These are phyloP conservation scores for Chaetomiaceae sp. DNA, from an alignment of 2,329 filamentous ascomycete species.

Conservation along the genomic window DNA sequence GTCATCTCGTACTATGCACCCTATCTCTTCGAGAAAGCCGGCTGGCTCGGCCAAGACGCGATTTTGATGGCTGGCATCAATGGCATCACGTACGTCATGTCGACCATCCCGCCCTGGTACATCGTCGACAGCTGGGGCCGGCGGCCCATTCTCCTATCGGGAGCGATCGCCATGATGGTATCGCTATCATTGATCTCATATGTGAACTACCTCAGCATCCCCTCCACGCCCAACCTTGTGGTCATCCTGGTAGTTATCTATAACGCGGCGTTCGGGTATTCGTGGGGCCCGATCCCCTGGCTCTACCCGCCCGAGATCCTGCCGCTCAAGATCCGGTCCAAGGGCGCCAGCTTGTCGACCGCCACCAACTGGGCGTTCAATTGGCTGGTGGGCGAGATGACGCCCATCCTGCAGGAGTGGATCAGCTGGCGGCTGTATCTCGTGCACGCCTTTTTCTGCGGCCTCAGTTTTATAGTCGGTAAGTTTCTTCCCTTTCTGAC, in stretches of 20 bases:
- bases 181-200: constrained; percentile 89
- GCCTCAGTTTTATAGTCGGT: constrained; percentile 93
- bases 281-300: constrained; percentile 97
- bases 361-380: constrained; percentile 98
- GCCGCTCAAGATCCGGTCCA: constrained; percentile 91
- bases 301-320: constrained; percentile 98
- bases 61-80: constrained; percentile 98
- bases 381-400: constrained; percentile 94
- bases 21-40: constrained; percentile 91
- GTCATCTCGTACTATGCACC: constrained; percentile 99
- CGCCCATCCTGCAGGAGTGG: constrained; percentile 83
- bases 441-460: constrained; percentile 95
- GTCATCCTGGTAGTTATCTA: constrained; percentile 97
- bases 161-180: constrained; percentile 83
- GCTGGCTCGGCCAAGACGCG: constrained; percentile 87
- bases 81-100: constrained; percentile 80
- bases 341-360: constrained; percentile 93
- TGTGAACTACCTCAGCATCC: constrained; percentile 85
- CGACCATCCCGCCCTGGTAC: constrained; percentile 95
- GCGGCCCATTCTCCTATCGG: constrained; percentile 81
- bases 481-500: constrained; percentile 39
- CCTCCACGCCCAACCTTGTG: constrained; percentile 73
- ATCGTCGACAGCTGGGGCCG: constrained; percentile 90
- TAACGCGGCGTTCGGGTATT: constrained; percentile 92
- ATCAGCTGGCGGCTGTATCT: constrained; percentile 95